Evolutionary conservation across 2,329 filamentous ascomycete species (phyloP), one percentile per base, ranked within the genome.

Genomic region (Sporothrix humicola): DNA sequence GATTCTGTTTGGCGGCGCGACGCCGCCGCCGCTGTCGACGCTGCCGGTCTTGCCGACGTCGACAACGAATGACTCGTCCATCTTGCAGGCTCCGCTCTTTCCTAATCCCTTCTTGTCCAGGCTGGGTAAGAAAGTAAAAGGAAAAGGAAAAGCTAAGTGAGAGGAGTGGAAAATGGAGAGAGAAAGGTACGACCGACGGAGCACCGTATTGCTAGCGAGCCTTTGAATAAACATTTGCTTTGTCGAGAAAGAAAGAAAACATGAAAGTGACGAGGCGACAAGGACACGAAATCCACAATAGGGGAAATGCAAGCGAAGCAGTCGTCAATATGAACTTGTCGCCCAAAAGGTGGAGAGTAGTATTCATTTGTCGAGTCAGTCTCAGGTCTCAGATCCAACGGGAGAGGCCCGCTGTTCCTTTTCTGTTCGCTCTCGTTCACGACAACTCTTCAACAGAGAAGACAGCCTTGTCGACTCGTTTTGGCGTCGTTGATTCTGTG

Each of bases 361-460:
- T 31, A 56, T 56, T 12, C 54, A 56, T 56, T 56, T 56, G 54
- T 56, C 54, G 20, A 56, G 20, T 26, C 54, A 26, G 54, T 56
- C 54, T 56, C 54, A 56, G 20, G 26, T 9, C 13, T 13, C 26
- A 10, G 54, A 12, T 56, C 20, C 26, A 20, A 10, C 54, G 23
- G 20, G 46, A 48, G 46, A 52, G 50, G 15, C 50, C 50, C 50
- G 50, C 50, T 17, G 12, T 52, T n/a, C 50, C 15, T 52, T 52
- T 52, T 37, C 2, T 37, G 31, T 37, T 50, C 13, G 2, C 13
- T 5, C 48, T 50, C 52, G 31, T 37, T 26, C 23, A 26, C 31
- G 7, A 37, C 31, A 7, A 5, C 23, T 23, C 26, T n/a, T 61
- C 26, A 42, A 61, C 31, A 6, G 7, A 37, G 1, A 37, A 37